Percentiles rank a stretch among this genome's conserved stretches.
These are phyloP conservation scores for Suillus paluster DNA, from an alignment of 768 basidiomycete species.

Conservation along the genomic window DNA sequence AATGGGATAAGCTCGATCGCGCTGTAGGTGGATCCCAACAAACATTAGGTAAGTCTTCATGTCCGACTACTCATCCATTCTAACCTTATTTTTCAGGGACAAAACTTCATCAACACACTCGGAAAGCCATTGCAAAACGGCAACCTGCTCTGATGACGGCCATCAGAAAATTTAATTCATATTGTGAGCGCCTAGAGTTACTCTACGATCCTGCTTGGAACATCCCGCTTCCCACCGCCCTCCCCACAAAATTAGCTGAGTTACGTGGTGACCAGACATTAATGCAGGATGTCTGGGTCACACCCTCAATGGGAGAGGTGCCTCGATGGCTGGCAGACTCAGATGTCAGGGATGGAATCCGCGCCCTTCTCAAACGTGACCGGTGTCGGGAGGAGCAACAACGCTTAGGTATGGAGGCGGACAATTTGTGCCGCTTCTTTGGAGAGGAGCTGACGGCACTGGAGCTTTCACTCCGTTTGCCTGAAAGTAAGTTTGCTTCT, in stretches of 20 bases:
- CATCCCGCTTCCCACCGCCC: slow-evolving; percentile 37
- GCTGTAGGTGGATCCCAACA: slow-evolving; percentile 24
- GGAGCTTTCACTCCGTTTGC: slow-evolving; percentile 16
- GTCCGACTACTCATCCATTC: background rate
- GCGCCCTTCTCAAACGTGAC: slow-evolving; percentile 29
- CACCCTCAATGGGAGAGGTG: slow-evolving; percentile 6
- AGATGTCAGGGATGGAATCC: slow-evolving; percentile 36
- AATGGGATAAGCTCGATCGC: slow-evolving; percentile 31
- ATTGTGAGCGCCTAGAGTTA: slow-evolving; percentile 24
- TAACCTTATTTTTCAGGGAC: slow-evolving; percentile 22
- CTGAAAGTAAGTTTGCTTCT: slow-evolving; percentile 15
- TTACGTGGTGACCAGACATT: slow-evolving; percentile 24
- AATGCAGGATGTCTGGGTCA: slow-evolving; percentile 45
- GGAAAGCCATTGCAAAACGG: slow-evolving; percentile 31
- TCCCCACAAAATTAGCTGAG: slow-evolving; percentile 33
- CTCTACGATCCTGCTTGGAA: slow-evolving; percentile 25
- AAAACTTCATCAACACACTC: slow-evolving; percentile 34
- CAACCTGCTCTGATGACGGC: slow-evolving; percentile 27
- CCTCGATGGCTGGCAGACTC: slow-evolving; percentile 41
- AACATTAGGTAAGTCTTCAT: slow-evolving; percentile 29
- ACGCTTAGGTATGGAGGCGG: slow-evolving; percentile 31
- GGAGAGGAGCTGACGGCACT: slow-evolving; percentile 30
- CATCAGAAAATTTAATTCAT: slow-evolving; percentile 33
- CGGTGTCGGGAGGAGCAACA: slow-evolving; percentile 35
- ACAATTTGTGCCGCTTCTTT: slow-evolving; percentile 43